Percentiles rank a stretch among this genome's conserved stretches.
phyloP scores from a whole-genome alignment of 352 stramenopile genomes.

The Pythium aphanidermatum region DNA sequence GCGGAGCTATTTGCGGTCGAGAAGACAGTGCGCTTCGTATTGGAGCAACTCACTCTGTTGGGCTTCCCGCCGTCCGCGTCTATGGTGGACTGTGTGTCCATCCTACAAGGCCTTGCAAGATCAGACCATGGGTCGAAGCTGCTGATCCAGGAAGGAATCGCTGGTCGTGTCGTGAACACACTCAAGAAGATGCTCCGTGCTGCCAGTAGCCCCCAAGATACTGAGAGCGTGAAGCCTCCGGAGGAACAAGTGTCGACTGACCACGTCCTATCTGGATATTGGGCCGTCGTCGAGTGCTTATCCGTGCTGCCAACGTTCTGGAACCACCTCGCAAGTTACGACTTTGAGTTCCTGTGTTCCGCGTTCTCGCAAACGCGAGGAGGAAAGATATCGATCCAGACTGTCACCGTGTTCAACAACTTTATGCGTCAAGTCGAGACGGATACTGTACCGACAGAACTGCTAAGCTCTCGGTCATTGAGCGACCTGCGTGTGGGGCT shows the following conservation, averaged over 20 bases:
- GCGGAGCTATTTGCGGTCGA: constrained; percentile 58
- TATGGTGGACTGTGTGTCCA: constrained; percentile 42
- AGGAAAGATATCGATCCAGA: constrained; percentile 25
- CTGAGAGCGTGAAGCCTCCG: no score
- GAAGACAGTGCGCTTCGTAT: constrained; percentile 43
- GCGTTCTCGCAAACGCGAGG: constrained; percentile 39
- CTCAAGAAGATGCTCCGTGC: constrained; percentile 33
- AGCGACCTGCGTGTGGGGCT: constrained; percentile 52
- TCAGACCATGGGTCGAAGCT: constrained; percentile 39
- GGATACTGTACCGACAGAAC: constrained; percentile 28
- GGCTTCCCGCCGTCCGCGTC: constrained; percentile 8
- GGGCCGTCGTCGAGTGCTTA: constrained; percentile 29
- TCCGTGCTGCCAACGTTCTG: constrained; percentile 43
- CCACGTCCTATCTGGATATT: no score
- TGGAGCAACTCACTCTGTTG: constrained; percentile 38
- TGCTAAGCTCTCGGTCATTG: constrained; percentile 50
- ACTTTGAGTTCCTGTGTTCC: constrained; percentile 65
- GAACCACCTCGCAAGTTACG: constrained; percentile 33
- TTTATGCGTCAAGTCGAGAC: constrained; percentile 49
- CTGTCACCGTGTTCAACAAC: constrained; percentile 51
- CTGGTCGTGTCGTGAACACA: constrained; percentile 37
- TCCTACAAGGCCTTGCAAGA: constrained; percentile 34
- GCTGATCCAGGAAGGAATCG: constrained; percentile 25
- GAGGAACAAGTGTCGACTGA: constrained; percentile 19
- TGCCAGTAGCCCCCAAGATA: no score